Conservation (phyloP, 441 rosid species). For the Erodium trifolium region DNA sequence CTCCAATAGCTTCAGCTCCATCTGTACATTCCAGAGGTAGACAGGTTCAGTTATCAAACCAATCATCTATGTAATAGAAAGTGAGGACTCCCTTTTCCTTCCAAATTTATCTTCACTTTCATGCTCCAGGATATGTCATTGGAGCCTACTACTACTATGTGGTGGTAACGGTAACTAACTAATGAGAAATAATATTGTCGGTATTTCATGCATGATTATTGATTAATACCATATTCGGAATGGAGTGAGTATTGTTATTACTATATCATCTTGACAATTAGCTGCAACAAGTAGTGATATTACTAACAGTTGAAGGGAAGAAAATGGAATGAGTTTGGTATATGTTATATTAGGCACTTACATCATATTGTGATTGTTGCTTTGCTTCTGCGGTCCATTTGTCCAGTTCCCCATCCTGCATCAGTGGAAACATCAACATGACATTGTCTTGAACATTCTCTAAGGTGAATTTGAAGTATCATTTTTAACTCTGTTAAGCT, state of each 20-base stretch:
- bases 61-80: not conserved
- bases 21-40: not conserved
- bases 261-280: too few relatives aligned
- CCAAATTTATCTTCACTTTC: too few relatives aligned
- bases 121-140: too few relatives aligned
- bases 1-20: conserved; percentile 1
- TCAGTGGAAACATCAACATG: not conserved
- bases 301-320: not conserved
- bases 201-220: too few relatives aligned
- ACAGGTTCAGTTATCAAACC: not conserved
- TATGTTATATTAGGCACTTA: conserved; percentile 26
- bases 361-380: conserved; percentile 43
- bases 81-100: not conserved
- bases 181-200: too few relatives aligned
- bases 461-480: not conserved
- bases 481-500: too few relatives aligned
- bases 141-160: too few relatives aligned
- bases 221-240: too few relatives aligned
- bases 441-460: not conserved
- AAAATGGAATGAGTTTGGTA: not conserved
- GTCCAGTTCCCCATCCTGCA: conserved; percentile 36
- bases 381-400: conserved; percentile 27
- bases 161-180: too few relatives aligned
- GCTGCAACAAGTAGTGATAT: not conserved
- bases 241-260: too few relatives aligned